Evolutionary conservation across 2,329 filamentous ascomycete species (phyloP), one percentile per base, ranked within the genome.

Genomic region (Colletotrichum orchidophilum): DNA sequence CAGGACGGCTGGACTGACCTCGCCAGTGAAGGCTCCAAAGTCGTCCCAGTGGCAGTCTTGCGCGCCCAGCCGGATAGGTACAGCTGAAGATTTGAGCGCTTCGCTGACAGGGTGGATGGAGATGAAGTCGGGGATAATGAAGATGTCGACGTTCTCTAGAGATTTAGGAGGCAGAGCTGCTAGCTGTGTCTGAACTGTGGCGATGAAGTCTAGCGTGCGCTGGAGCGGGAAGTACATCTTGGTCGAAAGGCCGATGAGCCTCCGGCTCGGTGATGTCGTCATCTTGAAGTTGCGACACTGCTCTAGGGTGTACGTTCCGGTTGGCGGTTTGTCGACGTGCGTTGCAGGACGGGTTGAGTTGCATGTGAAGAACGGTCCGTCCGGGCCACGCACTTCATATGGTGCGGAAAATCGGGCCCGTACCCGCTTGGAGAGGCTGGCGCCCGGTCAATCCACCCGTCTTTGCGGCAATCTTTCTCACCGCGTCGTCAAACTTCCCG

Each of bases 191-290:
- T 89, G 80, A 18, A 92, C 79, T 7, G 81, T 81, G 61, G 80
- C 74, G 77, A 89, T 82, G 77, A 91, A 92, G 66, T 85, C 77
- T 55, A 86, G 82, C 1, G 93, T 95, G 72, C 86, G 85, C 12
- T 87, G 81, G 9, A 91, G 87, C 72, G 91, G 89, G 82, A 95
- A 95, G 86, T 95, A 95, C 89, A 94, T 93, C 77, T 95, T 95
- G 49, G 92, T 89, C 57, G 90, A 93, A 74, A 94, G 90, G 79
- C 93, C 92, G 71, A 95, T 86, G 72, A 95, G 85, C 76, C 90
- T 90, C 77, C 89, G 88, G 57, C 57, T 52, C 9, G 59, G 42
- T 29, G 59, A 52, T 24, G 67, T n/a, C 13, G 64, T 33, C 69
- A 72, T 72, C 21, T 39, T 55, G 13, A 5, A 3, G 18, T 42